These are phyloP conservation scores for Plantago major DNA, from an alignment of 257 asterid species.

Conservation along the genomic window DNA sequence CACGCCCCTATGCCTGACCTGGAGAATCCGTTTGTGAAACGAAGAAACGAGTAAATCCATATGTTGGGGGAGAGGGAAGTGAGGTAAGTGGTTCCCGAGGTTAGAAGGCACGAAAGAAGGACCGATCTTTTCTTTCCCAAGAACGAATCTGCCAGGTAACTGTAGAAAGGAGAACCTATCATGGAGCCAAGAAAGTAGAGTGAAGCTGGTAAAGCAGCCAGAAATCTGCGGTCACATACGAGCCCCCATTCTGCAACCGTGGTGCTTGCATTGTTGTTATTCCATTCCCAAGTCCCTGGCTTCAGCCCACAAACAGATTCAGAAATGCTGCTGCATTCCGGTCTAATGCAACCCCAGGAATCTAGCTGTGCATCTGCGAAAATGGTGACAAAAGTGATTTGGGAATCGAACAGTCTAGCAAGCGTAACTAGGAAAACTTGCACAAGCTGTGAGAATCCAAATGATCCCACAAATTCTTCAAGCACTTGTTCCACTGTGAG, in stretches of 20 bases:
- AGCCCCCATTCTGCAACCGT: constrained; percentile 63
- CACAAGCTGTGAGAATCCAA: constrained; percentile 54
- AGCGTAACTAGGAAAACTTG: constrained; percentile 56
- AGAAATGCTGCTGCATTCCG: constrained; percentile 17
- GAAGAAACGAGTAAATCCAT: constrained; percentile 51
- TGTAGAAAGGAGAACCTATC: constrained; percentile 45
- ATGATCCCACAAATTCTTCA: constrained; percentile 54
- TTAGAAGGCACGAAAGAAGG: constrained; percentile 46
- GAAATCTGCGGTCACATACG: constrained; percentile 48
- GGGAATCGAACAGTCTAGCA: constrained; percentile 55
- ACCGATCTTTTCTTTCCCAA: constrained; percentile 50
- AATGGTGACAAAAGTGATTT: constrained; percentile 49
- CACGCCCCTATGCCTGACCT: constrained; percentile 61
- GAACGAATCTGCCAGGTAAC: constrained; percentile 39
- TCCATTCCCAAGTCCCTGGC: constrained; percentile 64
- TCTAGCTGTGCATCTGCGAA: constrained; percentile 55
- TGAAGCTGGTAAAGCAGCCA: constrained; percentile 61
- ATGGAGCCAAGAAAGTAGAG: constrained; percentile 59
- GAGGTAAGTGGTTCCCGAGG: constrained; percentile 41
- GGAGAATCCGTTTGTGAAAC: constrained; percentile 49
- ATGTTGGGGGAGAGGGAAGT: constrained; percentile 53
- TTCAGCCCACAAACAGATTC: constrained; percentile 39
- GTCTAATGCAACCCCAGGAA: constrained; percentile 41
- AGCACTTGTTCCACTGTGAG: constrained; percentile 55
- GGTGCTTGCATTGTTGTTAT: constrained; percentile 41